These are phyloP conservation scores for Moesziomyces globuligerus DNA, from an alignment of 1,284 basidiomycete species.

Conservation along the genomic window DNA sequence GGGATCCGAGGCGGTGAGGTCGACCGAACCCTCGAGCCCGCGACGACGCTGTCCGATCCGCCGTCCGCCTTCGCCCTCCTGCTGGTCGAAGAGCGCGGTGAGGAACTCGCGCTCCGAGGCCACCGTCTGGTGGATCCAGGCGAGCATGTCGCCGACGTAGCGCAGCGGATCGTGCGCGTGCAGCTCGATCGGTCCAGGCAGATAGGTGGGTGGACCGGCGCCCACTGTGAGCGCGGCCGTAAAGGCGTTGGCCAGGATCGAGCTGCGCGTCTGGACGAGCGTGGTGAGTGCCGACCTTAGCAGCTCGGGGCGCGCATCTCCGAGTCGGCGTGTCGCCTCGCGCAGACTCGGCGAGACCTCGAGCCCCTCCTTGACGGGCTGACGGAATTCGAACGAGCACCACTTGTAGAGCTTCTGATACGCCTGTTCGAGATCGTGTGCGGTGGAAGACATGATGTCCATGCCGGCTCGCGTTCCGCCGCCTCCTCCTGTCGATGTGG, in stretches of 20 bases:
- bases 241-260: slow-evolving; percentile 81
- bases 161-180: slow-evolving; percentile 96
- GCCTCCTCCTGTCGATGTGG: slow-evolving; percentile 75
- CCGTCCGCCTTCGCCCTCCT: slow-evolving; percentile 69
- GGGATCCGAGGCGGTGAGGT: slow-evolving; percentile 30
- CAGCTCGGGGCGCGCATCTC: slow-evolving; percentile 73
- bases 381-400: slow-evolving; percentile 83
- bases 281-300: slow-evolving; percentile 72
- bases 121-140: slow-evolving; percentile 96
- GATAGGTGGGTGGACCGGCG: slow-evolving; percentile 77
- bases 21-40: slow-evolving; percentile 52
- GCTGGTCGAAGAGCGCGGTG: slow-evolving; percentile 46
- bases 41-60: slow-evolving; percentile 44
- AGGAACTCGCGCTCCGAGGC: slow-evolving; percentile 86
- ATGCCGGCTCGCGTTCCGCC: slow-evolving; percentile 47
- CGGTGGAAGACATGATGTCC: slow-evolving; percentile 79
- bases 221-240: slow-evolving; percentile 88
- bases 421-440: slow-evolving; percentile 83
- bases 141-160: slow-evolving; percentile 97
- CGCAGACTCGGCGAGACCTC: slow-evolving; percentile 80
- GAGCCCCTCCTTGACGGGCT: slow-evolving; percentile 70
- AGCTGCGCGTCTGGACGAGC: slow-evolving; percentile 83
- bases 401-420: slow-evolving; percentile 89
- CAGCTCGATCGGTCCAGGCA: slow-evolving; percentile 92
- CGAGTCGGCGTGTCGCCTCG: slow-evolving; percentile 79